Evolutionary conservation across 805 yeast species (phyloP), one percentile per base, ranked within the genome.

Genomic region (Metschnikowia borealis): DNA sequence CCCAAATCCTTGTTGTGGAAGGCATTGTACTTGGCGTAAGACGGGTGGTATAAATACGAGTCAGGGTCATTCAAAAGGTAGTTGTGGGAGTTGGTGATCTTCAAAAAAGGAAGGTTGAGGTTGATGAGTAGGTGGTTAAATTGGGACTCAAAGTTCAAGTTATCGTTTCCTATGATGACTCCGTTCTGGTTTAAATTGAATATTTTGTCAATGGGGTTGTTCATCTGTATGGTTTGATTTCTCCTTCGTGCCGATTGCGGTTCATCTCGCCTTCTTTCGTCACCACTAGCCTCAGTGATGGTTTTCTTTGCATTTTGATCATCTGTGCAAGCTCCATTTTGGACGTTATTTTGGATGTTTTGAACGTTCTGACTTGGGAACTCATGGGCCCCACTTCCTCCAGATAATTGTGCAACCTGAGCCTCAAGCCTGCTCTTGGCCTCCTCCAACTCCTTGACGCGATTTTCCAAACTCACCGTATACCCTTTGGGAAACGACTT

Each of bases 401-500:
- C 32, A 13, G 38, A 32, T 39, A 44, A 35, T 13, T 44, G 39
- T 14, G 33, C 39, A n/a, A 44, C 15, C 33, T 44, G 46, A 8
- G 31, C 33, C 7, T 44, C 46, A 36, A 56, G 52, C 21, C 15
- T 40, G 38, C 33, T 46, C 40, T 52, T 44, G 26, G 80, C 84
- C 41, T 79, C 78, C 61, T 86, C 90, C 48, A 86, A 68, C 33
- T 76, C 77, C 33, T 81, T 75, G 11, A 87, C 70, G 57, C 80
- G 82, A 49, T 74, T 75, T 60, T 87, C 95, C 56, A 87, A 67
- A 58, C 81, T 82, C 66, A 85, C 89, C 0, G 95, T 87, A 61
- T 87, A 87, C 0, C 94, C 92, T 59, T 84, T 83, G 2, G 94
- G 92, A 54, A 86, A 85, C 1, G 91, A 87, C 52, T 89, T 73